Base-by-base conservation (phyloP, 768 basidiomycete species). In the Termitomyces eurrhizus region DNA sequence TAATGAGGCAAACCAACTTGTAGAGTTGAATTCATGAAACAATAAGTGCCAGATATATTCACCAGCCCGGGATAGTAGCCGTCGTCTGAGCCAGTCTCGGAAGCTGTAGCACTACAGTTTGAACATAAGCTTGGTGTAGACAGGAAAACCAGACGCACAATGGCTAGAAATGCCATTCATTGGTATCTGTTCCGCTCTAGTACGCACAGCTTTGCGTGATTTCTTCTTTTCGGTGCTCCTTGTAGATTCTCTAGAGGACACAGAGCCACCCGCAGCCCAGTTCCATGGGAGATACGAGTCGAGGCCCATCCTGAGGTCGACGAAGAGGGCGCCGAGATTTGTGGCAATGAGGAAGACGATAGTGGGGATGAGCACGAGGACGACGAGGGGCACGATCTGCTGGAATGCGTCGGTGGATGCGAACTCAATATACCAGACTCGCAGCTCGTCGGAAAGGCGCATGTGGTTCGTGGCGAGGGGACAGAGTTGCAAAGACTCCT, bases 11-110 rank as follows among this genome's bases (percentile, higher is more conserved):
- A 41, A 57, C 65, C 39, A 33, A 84, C 92, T 83, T 98, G 96
- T 11, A 98, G 78, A 3, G 94, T 94, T 13, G 96, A 95, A 71
- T 98, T 96, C 87, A 98, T 92, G 78, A 97, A 98, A 70, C 96
- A 98, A 65, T 96, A 92, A 55, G 94, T 96, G 12, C 95, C 95
- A 9, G 94, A 95, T 41, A 95, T 89, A 68, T 98, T 98, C 69
- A 97, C 90, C 53, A 98, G 87, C 0, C 95, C 95, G 2, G 95
- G 90, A 72, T 92, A 97, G 67, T 86, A 81, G 24, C 80, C 78
- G 16, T 80, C 74, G 32, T 76, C 73, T n/a, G 72, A 62, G 49
- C 54, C 55, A 16, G 60, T 65, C 24, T 52, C 21, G 9, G 26
- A 36, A 35, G 39, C 54, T 55, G 32, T 32, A 21, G 41, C 41